Base-by-base conservation (phyloP, 1,284 basidiomycete genomes). In the Psilocybe mexicana region DNA sequence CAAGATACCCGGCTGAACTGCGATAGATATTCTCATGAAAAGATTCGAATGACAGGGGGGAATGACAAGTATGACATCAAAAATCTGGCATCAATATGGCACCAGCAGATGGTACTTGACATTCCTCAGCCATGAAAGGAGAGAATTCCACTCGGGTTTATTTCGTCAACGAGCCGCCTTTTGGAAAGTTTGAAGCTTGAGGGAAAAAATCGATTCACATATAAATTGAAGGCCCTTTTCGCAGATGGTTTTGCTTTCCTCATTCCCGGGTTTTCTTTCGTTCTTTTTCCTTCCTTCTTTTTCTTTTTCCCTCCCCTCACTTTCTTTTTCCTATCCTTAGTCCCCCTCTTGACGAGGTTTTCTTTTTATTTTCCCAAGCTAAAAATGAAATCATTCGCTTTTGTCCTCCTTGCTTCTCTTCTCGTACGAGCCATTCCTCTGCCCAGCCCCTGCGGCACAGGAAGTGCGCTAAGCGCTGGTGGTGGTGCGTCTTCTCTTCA, bases 341-440 rank as follows among this genome's bases (percentile, higher is more conserved):
- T 48, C 50, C 30, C 55, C 64, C 64, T 65, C 64, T 65, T 62
- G 65, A 66, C 45, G 65, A 63, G 65, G 65, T 43, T n/a, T n/a
- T n/a, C n/a, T 54, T 57, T 52, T 48, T 23, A 8, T 33, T 4
- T 8, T 46, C 47, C 25, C 30, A 44, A 53, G 49, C 50, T 46
- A n/a, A 49, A 35, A 47, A 55, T 63, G 61, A 60, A 60, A 54
- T 61, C 54, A 10, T 55, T 60, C 47, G 50, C 60, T 12, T 51
- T 64, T 52, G 50, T 67, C 48, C 58, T 63, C 38, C 59, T 65
- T 24, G 59, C 63, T 43, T 45, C 55, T 44, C 54, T 36, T 30
- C 58, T 65, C 42, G 63, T 57, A 50, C 62, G 56, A 23, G 67
- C 67, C 43, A 63, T 65, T 28, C 62, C 64, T 8, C 57, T 64